A percentile compares a stretch with the other conserved stretches of the same genome.
Evolutionary conservation across 306 rosid genomes (phyloP).

Genomic region (Hippophae rhamnoides): DNA sequence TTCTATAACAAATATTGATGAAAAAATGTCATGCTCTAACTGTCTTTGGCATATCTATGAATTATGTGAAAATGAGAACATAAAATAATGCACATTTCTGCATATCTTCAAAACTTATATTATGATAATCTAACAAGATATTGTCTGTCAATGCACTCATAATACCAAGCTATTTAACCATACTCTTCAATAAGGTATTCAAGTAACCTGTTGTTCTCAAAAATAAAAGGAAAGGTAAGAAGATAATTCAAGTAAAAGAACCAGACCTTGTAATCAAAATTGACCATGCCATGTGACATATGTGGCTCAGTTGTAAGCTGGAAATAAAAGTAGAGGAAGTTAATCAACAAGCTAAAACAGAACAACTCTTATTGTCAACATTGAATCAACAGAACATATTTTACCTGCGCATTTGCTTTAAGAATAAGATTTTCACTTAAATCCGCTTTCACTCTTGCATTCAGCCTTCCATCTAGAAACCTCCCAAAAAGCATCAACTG

Average conservation of each 20-base stretch:
- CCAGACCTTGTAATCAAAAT: conserved; percentile 90
- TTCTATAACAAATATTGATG: too few species aligned
- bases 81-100: too few species aligned
- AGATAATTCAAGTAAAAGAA: background rate
- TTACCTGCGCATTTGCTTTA: conserved; percentile 94
- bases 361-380: background rate
- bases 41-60: too few species aligned
- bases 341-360: conserved; percentile 4
- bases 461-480: conserved; percentile 78
- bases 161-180: too few species aligned
- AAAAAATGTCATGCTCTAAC: too few species aligned
- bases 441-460: conserved; percentile 78
- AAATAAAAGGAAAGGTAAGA: background rate
- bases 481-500: conserved; percentile 95
- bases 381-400: background rate
- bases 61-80: too few species aligned
- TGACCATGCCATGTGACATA: conserved; percentile 90
- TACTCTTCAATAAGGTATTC: too few species aligned
- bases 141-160: too few species aligned
- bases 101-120: too few species aligned
- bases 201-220: too few species aligned
- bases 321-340: conserved; percentile 5
- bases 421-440: conserved; percentile 62
- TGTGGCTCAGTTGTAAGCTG: conserved; percentile 95
- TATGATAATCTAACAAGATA: too few species aligned